Conservation (phyloP, 2,329 filamentous ascomycete genomes). For the Fusarium sp. region DNA sequence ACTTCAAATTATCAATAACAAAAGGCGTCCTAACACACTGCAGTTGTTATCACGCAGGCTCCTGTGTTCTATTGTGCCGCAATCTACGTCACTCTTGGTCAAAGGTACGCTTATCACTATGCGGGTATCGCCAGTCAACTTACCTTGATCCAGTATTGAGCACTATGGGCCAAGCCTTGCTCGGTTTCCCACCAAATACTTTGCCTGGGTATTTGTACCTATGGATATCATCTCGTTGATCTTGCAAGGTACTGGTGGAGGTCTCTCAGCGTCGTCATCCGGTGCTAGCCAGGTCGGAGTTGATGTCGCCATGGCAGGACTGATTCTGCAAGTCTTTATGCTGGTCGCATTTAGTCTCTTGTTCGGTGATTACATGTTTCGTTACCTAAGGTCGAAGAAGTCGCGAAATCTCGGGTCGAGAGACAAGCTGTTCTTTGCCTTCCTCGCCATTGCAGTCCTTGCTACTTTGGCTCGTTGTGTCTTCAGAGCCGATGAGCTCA, state of each 20-base stretch:
- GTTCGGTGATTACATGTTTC: constrained; percentile 53
- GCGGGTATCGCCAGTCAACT: accelerated
- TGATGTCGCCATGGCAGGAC: constrained; percentile 58
- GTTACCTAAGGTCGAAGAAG: constrained; percentile 29
- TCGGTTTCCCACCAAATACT: constrained; percentile 46
- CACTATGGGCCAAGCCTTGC: constrained; percentile 43
- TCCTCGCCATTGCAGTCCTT: constrained; percentile 59
- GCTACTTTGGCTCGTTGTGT: constrained; percentile 64
- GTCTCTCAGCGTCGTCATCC: constrained; percentile 47
- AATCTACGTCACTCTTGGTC: constrained; percentile 40
- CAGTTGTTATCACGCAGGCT: constrained; percentile 54
- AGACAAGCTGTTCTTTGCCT: constrained; percentile 45
- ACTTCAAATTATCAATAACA: accelerated
- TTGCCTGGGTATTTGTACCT: constrained; percentile 54
- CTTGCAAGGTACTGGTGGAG: constrained; percentile 62
- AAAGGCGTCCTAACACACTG: accelerated
- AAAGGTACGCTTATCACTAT: background rate
- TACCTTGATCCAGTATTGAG: constrained; percentile 40
- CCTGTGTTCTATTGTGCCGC: constrained; percentile 51
- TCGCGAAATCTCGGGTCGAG: background rate
- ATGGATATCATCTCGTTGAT: constrained; percentile 61
- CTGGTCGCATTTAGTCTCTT: constrained; percentile 55
- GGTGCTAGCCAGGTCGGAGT: constrained; percentile 55
- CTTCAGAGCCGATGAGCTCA: constrained; percentile 66
- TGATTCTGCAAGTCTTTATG: constrained; percentile 59